Evolutionary conservation across 1,284 basidiomycete species (phyloP).

Genomic region (Microbotryomycetes sp.): DNA sequence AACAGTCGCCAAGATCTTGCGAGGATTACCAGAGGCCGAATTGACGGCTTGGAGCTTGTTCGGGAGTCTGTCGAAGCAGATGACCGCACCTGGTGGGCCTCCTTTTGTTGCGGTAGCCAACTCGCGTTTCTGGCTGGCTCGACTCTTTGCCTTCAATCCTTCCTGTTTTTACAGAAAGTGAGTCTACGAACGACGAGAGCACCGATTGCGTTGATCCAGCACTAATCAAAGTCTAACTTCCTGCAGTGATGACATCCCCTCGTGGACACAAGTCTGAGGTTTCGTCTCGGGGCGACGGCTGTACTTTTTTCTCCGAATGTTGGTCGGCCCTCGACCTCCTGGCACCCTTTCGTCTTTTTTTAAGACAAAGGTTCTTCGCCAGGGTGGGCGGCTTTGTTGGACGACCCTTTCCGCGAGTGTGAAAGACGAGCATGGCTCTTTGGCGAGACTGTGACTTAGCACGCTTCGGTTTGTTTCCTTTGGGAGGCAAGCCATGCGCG

Average conservation of each 20-base stretch:
- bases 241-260: not conserved
- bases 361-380: not conserved
- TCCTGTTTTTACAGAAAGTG: not conserved
- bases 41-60: no score
- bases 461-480: not conserved
- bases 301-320: not conserved
- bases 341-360: not conserved
- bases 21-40: no score
- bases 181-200: not conserved
- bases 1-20: no score
- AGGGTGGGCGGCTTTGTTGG: not conserved
- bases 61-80: no score
- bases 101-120: no score
- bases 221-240: no score
- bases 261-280: not conserved
- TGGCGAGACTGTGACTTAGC: not conserved
- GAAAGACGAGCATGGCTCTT: not conserved
- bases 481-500: not conserved
- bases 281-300: not conserved
- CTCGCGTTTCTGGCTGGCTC: no score
- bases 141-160: no score
- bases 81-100: no score
- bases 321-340: not conserved
- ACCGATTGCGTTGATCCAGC: not conserved
- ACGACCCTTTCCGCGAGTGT: not conserved